Base-by-base conservation (phyloP, 2,329 filamentous ascomycete genomes). In the Triangularia setosa region DNA sequence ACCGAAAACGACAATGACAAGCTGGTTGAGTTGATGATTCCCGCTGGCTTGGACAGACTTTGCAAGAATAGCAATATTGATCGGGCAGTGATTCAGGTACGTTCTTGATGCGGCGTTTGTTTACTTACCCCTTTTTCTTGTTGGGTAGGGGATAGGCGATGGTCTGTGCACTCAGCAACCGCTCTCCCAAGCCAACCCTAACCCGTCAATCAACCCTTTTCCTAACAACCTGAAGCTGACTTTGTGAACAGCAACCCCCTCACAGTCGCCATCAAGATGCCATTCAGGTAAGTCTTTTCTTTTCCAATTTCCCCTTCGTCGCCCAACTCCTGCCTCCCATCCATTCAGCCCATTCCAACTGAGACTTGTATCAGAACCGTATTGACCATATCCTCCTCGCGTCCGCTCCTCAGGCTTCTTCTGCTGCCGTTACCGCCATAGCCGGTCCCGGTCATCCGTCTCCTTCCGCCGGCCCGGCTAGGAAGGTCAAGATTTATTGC, bases 401-500 rank as follows among this genome's bases (percentile, higher is more conserved):
- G 52, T 55, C 23, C 16, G 12, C 23, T 18, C 52, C 52, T 16
- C 52, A 55, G 52, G 14, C 52, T 55, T 16, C 25, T 16, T 48
- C 40, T 21, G n/a, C 18, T 21, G 40, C 18, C n/a, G n/a, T n/a
- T n/a, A n/a, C n/a, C 52, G 58, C 12, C n/a, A 21, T 3, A 6
- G 6, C 40, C n/a, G 40, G 18, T 48, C 9, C 40, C 18, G 40
- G 40, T 23, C 7, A 58, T 23, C 8, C 24, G 9, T 56, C 61
- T 35, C n/a, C 44, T 1, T 18, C 35, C 18, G 9, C 30, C 40
- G 24, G 3, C 40, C 16, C 14, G 55, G 52, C 52, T 40, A 68
- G 77, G 5, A 86, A 84, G 71, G 74, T 75, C 64, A 96, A 96
- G 74, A 79, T 90, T 24, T 96, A 90, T 76, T 97, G 93, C 77